phyloP scores from a whole-genome alignment of 805 yeast genomes.

The Wickerhamomyces kurtzmanii region DNA sequence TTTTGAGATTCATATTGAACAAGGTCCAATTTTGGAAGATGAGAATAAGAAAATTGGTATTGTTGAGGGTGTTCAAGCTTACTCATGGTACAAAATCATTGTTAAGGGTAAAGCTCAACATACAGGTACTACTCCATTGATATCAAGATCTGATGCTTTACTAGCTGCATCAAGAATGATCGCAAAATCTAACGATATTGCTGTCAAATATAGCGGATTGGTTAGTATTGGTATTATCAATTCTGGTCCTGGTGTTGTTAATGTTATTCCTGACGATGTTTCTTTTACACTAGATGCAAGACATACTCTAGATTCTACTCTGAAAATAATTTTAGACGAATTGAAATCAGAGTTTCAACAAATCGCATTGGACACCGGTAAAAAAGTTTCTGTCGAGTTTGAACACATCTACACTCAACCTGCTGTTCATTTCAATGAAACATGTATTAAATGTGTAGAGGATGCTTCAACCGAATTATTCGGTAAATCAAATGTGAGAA shows the following conservation, averaged over 20 bases:
- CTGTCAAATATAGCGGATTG: conserved; percentile 39
- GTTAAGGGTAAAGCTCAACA: conserved; percentile 59
- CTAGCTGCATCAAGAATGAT: conserved; percentile 50
- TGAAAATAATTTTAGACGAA: conserved; percentile 26
- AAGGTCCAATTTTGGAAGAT: conserved; percentile 62
- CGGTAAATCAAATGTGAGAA: conserved; percentile 31
- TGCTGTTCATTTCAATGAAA: conserved; percentile 48
- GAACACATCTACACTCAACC: conserved; percentile 37
- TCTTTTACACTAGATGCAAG: conserved; percentile 53
- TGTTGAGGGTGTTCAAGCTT: conserved; percentile 60
- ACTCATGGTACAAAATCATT: conserved; percentile 48
- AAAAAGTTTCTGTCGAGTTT: conserved; percentile 26
- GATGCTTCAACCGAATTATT: conserved; percentile 40
- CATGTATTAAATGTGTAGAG: conserved; percentile 39
- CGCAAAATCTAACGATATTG: conserved; percentile 44
- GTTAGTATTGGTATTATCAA: conserved; percentile 50
- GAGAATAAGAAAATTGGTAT: conserved; percentile 49
- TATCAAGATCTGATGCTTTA: conserved; percentile 50
- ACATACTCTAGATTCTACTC: conserved; percentile 36
- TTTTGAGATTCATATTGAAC: conserved; percentile 70
- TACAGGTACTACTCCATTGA: conserved; percentile 66
- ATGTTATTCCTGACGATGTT: conserved; percentile 58
- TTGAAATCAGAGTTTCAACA: conserved; percentile 25
- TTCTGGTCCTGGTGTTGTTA: conserved; percentile 50
- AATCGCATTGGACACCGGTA: conserved; percentile 22